phyloP scores from a whole-genome alignment of 1,284 basidiomycete genomes.

The Vanrija humicola region DNA sequence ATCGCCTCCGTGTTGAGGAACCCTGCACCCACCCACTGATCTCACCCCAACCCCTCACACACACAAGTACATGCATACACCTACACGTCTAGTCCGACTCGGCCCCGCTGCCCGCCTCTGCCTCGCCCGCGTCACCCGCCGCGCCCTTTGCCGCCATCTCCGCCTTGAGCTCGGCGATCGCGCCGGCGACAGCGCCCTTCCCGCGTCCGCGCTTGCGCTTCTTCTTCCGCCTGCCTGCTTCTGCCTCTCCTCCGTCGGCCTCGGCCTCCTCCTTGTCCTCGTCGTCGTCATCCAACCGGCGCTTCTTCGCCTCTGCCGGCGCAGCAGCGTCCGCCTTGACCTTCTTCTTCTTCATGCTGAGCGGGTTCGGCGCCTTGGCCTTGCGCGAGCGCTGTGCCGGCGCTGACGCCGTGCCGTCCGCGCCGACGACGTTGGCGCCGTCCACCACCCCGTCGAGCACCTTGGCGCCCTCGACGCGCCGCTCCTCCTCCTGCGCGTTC shows the following conservation, averaged over 20 bases:
- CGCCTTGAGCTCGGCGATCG: slow-evolving; percentile 35
- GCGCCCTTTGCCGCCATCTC: slow-evolving; percentile 11
- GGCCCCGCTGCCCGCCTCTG: slow-evolving; percentile 12
- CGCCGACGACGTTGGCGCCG: slow-evolving; percentile 55
- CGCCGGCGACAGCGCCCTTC: slow-evolving; percentile 36
- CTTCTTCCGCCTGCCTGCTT: slow-evolving; percentile 26
- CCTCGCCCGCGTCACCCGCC: slow-evolving; percentile 2
- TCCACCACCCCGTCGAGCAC: slow-evolving; percentile 37
- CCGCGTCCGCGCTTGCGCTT: slow-evolving; percentile 37
- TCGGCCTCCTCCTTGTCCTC: slow-evolving; percentile 1
- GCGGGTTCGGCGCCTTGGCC: slow-evolving; percentile 84
- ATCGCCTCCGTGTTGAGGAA: no score
- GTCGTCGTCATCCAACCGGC: slow-evolving; percentile 12
- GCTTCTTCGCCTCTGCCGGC: slow-evolving; percentile 4
- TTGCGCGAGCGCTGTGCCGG: slow-evolving; percentile 57
- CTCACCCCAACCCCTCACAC: no score
- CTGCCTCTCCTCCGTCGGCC: slow-evolving; percentile 14
- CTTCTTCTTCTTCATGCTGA: slow-evolving; percentile 87
- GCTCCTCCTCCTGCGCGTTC: slow-evolving; percentile 53
- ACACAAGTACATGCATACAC: not conserved
- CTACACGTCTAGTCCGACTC: slow-evolving; percentile 15
- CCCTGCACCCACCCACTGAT: no score
- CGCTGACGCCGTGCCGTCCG: slow-evolving; percentile 49
- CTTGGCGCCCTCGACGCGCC: slow-evolving; percentile 43
- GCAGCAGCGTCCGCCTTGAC: not conserved